Conservation (phyloP, 2,329 filamentous ascomycete species). For the Chaetomium sp. region DNA sequence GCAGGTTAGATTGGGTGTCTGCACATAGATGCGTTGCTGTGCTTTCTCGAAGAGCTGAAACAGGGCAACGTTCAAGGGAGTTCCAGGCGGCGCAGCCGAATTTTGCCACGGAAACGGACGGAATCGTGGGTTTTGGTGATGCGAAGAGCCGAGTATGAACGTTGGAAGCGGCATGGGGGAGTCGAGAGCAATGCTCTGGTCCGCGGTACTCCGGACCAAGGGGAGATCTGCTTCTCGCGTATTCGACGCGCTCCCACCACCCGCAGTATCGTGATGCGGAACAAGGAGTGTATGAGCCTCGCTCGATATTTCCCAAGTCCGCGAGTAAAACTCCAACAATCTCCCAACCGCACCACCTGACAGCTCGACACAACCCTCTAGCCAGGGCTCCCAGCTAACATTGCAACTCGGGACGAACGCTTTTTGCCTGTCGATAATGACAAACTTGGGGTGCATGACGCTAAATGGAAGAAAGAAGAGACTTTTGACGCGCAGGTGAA, state of each 20-base stretch:
- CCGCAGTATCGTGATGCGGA: background rate
- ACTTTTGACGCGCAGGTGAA: constrained; percentile 67
- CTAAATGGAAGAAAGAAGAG: constrained; percentile 75
- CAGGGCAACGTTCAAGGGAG: constrained; percentile 61
- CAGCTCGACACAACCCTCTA: constrained; percentile 68
- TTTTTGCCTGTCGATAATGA: constrained; percentile 61
- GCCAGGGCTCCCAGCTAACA: constrained; percentile 82
- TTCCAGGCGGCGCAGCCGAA: constrained; percentile 47
- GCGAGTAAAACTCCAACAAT: constrained; percentile 60
- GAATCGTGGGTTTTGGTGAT: constrained; percentile 63
- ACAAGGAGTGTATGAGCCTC: background rate
- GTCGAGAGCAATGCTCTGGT: constrained; percentile 13
- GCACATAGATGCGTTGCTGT: constrained; percentile 54
- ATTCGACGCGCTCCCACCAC: no score
- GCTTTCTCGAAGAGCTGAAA: constrained; percentile 56
- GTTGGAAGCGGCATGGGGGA: constrained; percentile 37
- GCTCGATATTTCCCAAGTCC: constrained; percentile 54
- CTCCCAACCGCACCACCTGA: constrained; percentile 53
- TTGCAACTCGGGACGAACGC: constrained; percentile 76
- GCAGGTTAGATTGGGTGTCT: constrained; percentile 74
- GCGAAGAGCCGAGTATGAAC: constrained; percentile 66
- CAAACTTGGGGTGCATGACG: constrained; percentile 83
- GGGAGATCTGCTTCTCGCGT: constrained; percentile 5
- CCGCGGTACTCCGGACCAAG: constrained; percentile 20
- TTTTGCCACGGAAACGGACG: constrained; percentile 50